A percentile compares a stretch with the other conserved stretches of the same genome.
phyloP scores from a whole-genome alignment of 2,329 filamentous ascomycete species.

The Claviceps lovelessii region DNA sequence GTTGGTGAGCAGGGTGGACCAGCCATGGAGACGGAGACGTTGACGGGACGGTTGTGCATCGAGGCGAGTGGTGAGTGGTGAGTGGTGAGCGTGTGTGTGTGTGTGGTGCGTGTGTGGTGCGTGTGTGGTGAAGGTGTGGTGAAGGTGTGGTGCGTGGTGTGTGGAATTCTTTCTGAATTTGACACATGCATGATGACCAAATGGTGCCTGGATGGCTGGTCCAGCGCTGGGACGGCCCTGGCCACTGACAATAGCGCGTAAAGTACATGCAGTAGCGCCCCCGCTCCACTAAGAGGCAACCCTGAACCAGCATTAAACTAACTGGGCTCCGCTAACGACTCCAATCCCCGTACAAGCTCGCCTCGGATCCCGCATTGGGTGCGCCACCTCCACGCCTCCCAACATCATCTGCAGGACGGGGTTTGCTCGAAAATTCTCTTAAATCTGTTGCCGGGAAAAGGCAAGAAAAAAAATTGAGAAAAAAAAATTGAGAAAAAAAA shows the following conservation, averaged over 20 bases:
- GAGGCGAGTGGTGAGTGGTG: background rate
- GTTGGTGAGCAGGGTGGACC: conserved; percentile 1
- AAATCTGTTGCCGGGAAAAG: too few relatives aligned
- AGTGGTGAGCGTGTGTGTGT: background rate
- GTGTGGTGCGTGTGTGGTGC: background rate
- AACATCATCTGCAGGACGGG: too few relatives aligned
- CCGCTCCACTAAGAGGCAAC: background rate
- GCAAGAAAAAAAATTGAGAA: too few relatives aligned
- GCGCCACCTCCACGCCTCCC: too few relatives aligned
- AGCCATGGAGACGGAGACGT: background rate
- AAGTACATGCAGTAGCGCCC: background rate
- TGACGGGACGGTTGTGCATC: background rate
- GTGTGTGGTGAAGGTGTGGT: background rate
- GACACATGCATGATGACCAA: too few relatives aligned
- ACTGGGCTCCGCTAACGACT: background rate
- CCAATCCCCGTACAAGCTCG: background rate
- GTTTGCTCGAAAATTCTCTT: too few relatives aligned
- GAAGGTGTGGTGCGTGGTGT: background rate
- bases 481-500: too few relatives aligned
- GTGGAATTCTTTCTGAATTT: too few relatives aligned
- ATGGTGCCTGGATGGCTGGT: too few relatives aligned
- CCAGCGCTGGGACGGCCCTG: background rate
- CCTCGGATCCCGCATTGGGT: background rate
- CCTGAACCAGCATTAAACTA: too few relatives aligned
- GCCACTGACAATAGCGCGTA: background rate